phyloP scores from a whole-genome alignment of 345 rosid genomes.

The Alliaria petiolata region DNA sequence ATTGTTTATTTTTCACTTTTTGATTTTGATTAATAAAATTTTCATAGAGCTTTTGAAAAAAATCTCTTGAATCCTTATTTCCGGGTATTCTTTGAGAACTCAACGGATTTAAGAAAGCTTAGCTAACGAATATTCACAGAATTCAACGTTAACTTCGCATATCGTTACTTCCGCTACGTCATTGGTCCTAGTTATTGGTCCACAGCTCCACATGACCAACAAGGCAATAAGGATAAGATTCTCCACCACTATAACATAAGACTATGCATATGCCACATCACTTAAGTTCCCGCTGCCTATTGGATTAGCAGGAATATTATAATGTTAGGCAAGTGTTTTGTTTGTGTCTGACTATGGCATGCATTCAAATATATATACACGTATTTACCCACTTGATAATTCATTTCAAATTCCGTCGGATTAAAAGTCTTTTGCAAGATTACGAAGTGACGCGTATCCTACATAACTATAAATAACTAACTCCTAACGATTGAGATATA shows the following conservation, averaged over 20 bases:
- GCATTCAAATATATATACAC: background rate
- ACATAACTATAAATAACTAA: conserved; percentile 21
- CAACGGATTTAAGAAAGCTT: no score
- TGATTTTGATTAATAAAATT: no score
- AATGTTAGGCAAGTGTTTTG: conserved; percentile 13
- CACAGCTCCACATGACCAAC: conserved; percentile 35
- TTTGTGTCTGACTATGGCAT: conserved; percentile 8
- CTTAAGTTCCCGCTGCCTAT: conserved; percentile 2
- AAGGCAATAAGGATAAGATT: conserved; percentile 34
- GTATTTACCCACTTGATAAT: background rate
- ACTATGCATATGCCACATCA: conserved; percentile 26
- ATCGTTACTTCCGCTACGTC: no score
- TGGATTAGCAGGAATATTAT: conserved; percentile 27
- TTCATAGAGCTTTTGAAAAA: no score
- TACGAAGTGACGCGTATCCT: conserved; percentile 11
- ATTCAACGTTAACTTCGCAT: no score
- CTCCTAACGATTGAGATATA: no score
- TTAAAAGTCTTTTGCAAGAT: conserved; percentile 12
- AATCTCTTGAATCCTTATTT: no score
- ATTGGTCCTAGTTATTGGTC: conserved; percentile 22
- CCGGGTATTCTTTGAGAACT: no score
- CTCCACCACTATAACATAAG: conserved; percentile 15
- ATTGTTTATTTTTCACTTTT: no score
- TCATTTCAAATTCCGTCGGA: background rate
- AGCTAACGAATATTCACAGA: no score